These are phyloP conservation scores for Halophytophthora polymorphica DNA, from an alignment of 352 stramenopile species.

Conservation along the genomic window DNA sequence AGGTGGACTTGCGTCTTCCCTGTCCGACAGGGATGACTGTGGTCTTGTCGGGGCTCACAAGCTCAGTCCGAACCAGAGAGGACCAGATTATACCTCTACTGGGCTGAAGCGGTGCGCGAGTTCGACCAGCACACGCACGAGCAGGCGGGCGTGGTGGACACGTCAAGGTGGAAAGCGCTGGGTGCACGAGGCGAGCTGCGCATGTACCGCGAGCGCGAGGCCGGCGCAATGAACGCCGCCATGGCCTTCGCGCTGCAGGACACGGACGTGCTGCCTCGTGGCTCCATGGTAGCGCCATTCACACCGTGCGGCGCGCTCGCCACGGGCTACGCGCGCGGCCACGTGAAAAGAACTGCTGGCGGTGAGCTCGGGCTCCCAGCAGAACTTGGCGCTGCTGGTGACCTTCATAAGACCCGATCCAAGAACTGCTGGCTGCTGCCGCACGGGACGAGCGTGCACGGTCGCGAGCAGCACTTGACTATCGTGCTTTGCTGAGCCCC, in stretches of 20 bases:
- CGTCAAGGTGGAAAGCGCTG: conserved; percentile 27
- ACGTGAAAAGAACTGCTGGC: conserved; percentile 49
- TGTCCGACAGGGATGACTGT: no score
- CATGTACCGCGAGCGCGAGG: conserved; percentile 17
- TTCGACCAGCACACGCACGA: conserved; percentile 26
- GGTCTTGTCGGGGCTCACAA: no score
- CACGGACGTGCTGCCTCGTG: conserved; percentile 2
- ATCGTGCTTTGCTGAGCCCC: no score
- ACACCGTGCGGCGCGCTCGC: conserved; percentile 21
- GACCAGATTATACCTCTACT: no score
- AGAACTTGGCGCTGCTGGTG: conserved; percentile 32
- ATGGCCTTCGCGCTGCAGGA: neutral
- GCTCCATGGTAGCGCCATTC: conserved; percentile 6
- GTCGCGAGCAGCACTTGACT: no score
- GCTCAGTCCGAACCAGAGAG: no score
- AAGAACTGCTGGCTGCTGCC: no score
- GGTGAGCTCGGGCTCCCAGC: conserved; percentile 24
- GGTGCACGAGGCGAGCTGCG: conserved; percentile 16
- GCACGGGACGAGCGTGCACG: no score
- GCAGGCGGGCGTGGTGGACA: conserved; percentile 22
- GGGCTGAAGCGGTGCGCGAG: conserved; percentile 28
- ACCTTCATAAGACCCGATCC: conserved; percentile 16
- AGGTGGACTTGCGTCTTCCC: no score
- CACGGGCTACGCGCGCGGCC: conserved; percentile 28
- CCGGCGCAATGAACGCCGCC: conserved; percentile 1